These are phyloP conservation scores for Thielaviopsis populi DNA, from an alignment of 2,329 filamentous ascomycete genomes.

Conservation along the genomic window DNA sequence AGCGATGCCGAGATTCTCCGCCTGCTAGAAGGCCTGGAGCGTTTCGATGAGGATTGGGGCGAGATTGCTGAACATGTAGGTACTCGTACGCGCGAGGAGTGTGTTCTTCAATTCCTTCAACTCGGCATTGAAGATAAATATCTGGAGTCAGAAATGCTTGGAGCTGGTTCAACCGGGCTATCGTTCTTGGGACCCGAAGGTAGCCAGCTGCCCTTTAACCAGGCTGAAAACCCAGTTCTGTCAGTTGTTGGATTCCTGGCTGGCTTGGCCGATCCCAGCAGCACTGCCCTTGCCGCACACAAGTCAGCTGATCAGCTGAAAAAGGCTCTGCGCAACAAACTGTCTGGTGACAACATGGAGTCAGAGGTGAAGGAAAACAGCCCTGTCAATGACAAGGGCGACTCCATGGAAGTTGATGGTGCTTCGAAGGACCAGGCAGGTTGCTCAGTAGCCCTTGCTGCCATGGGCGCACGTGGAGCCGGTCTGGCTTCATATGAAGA, in stretches of 20 bases:
- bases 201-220: conserved; percentile 75
- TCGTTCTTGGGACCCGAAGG: conserved; percentile 55
- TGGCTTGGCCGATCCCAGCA: conserved; percentile 74
- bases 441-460: conserved; percentile 68
- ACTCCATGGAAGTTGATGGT: conserved; percentile 48
- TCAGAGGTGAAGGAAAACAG: neutral
- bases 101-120: conserved; percentile 89
- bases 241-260: conserved; percentile 91
- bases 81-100: conserved; percentile 85
- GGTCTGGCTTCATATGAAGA: conserved; percentile 92
- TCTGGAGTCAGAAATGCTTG: conserved; percentile 53
- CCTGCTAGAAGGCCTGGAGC: conserved; percentile 78
- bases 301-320: conserved; percentile 79
- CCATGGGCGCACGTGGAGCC: conserved; percentile 71
- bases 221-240: conserved; percentile 91
- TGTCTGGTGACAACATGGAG: conserved; percentile 40
- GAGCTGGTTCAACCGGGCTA: conserved; percentile 41
- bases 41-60: conserved; percentile 92
- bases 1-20: conserved; percentile 79
- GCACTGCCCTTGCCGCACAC: conserved; percentile 79
- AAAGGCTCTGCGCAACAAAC: conserved; percentile 59
- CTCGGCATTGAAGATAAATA: conserved; percentile 97
- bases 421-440: conserved; percentile 26
- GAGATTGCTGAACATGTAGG: conserved; percentile 84
- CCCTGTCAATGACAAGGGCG: conserved; percentile 35